phyloP scores from a whole-genome alignment of 257 asterid genomes.

The Gynochthodes officinalis region DNA sequence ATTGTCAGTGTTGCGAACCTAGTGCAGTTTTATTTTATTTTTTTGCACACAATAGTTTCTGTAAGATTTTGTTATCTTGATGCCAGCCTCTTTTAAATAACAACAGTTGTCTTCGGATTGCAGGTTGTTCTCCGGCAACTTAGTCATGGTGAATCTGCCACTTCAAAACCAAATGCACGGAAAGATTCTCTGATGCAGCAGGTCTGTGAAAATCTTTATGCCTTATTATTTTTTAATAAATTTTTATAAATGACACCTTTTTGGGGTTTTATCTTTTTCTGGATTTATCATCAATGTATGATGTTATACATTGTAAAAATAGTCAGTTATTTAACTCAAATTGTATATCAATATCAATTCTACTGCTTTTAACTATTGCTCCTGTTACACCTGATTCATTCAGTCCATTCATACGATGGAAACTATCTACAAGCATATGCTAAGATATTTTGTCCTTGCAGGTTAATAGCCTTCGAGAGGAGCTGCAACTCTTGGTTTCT shows the following conservation, averaged over 20 bases:
- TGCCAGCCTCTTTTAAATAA: neutral
- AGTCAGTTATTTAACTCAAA: too few relatives aligned
- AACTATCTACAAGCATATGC: neutral
- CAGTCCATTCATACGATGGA: neutral
- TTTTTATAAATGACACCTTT: too few relatives aligned
- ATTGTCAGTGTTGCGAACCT: conserved; percentile 11
- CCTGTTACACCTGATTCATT: neutral
- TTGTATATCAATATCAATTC: too few relatives aligned
- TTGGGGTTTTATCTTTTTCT: too few relatives aligned
- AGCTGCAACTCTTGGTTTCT: conserved; percentile 66
- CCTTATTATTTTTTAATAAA: too few relatives aligned
- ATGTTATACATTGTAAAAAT: neutral
- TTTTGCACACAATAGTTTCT: neutral
- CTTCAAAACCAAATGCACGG: conserved; percentile 52
- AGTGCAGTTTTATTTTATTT: neutral
- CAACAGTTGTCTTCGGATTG: conserved; percentile 14
- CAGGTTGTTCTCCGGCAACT: conserved; percentile 58
- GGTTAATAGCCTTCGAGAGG: conserved; percentile 78
- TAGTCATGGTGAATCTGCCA: conserved; percentile 50
- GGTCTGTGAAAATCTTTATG: too few relatives aligned
- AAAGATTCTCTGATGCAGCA: conserved; percentile 73
- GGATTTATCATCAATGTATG: neutral
- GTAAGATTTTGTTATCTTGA: conserved; percentile 15
- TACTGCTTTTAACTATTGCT: too few relatives aligned
- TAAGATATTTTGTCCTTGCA: conserved; percentile 28